Evolutionary conservation across 192 early-diverging fungal species (phyloP), one percentile per base, ranked within the genome.

Genomic region (Podila horticola): DNA sequence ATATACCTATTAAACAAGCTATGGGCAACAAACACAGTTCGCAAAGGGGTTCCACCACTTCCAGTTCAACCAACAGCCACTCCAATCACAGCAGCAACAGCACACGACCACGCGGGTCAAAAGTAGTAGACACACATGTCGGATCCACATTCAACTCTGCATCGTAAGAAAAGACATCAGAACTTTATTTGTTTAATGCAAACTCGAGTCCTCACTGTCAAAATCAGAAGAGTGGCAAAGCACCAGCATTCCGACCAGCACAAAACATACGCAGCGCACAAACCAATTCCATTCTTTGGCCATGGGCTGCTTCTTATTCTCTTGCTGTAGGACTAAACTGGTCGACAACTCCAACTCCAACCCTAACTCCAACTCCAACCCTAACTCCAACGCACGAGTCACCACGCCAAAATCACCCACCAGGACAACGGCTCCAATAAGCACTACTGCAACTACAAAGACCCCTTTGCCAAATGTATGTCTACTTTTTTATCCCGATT

Each of bases 1-100:
- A 51, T 62, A 48, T 29, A 29, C 26, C 59, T 41, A 36, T 29
- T 29, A 9, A 52, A 29, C 0, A 64, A 38, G 62, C 59, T 50
- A 79, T 81, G 77, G 77, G 77, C 55, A 81, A 73, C 58, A 81
- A 81, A 31, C 62, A 81, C 62, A 81, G 77, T 15, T 15, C 41
- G 13, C 41, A 45, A 45, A 45, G 41, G 41, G 41, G 41, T 12
- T 45, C 41, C 13, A 45, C 41, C 41, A 45, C 13, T 45, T 45
- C 41, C 41, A 45, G 41, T 45, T 4, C 41, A 45, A 17, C 12
- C 41, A 45, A 15, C 41, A 45, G 15, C 41, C 41, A 45, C 41
- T 45, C 41, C 22, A 55, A 55, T 6, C 52, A 55, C 22, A 26
- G n/a, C 52, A 55, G 24, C 52, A 55, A 26, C n/a, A 55, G 52